Percentiles rank a stretch among this genome's conserved stretches.
phyloP scores from a whole-genome alignment of 805 yeast species.

The Priceomyces medius region DNA sequence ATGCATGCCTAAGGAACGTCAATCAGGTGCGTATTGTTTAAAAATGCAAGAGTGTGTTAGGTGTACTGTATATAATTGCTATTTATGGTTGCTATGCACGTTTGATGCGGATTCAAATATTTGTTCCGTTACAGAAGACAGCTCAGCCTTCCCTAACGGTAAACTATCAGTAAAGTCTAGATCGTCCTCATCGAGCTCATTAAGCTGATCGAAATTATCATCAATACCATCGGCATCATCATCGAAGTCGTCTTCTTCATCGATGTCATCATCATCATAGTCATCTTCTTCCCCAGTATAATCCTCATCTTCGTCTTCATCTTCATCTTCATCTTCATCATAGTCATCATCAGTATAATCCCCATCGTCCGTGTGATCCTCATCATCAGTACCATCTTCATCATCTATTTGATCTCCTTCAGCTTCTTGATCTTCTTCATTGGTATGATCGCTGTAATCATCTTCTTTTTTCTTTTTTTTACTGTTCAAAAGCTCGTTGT shows the following conservation, averaged over 20 bases:
- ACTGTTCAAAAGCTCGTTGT: constrained; percentile 3
- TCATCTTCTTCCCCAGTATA: constrained; percentile 22
- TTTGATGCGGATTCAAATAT: not conserved
- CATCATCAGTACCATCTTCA: constrained; percentile 6
- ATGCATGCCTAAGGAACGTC: too few relatives aligned
- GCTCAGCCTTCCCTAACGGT: constrained; percentile 1
- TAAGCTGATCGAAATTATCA: too few relatives aligned
- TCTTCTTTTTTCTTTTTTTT: constrained; percentile 16
- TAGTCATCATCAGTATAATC: constrained; percentile 15
- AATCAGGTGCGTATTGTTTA: too few relatives aligned
- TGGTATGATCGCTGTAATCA: constrained; percentile 27
- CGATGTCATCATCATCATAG: constrained; percentile 31
- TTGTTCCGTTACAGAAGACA: not conserved
- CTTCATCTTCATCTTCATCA: constrained; percentile 24
- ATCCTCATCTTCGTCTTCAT: constrained; percentile 25
- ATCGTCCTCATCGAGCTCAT: constrained; percentile 12
- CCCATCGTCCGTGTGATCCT: constrained; percentile 11
- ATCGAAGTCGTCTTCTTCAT: constrained; percentile 21
- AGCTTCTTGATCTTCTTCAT: constrained; percentile 10
- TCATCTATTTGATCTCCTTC: not conserved
- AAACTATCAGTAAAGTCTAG: constrained; percentile 10
- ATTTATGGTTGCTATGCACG: not conserved
- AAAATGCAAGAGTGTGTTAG: not conserved
- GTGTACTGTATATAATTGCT: not conserved
- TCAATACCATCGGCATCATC: constrained; percentile 14